Evolutionary conservation across 495 filamentous ascomycete genomes (phyloP), one percentile per base, ranked within the genome.

Genomic region (Cercophora sp.): DNA sequence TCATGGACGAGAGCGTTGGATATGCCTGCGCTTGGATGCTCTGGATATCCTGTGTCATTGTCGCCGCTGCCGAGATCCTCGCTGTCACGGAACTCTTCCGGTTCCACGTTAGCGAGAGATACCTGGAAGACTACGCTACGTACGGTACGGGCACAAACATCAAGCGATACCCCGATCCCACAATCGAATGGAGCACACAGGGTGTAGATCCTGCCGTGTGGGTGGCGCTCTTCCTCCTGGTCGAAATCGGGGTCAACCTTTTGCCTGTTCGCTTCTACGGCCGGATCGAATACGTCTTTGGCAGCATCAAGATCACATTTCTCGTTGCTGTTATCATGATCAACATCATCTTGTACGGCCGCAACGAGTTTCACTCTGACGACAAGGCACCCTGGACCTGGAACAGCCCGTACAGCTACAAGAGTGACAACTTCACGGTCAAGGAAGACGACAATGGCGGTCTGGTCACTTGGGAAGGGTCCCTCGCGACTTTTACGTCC

Each of bases 1-100:
- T 71, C 55, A 50, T 76, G 11, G 72, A 76, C 47, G 63, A 63
- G 45, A 66, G 67, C 13, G 57, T 73, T 3, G 72, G 72, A 5
- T 73, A 65, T 58, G 67, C 70, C 5, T 58, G 61, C 8, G 72
- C 67, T 2, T 81, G 72, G 72, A 71, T 72, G 48, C 65, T 73
- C 19, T 79, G 76, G 77, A 72, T 72, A 48, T 60, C 63, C 1
- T 74, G 59, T 49, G 56, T 61, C 16, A 59, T 67, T 1, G 55
- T 70, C 20, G 37, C 66, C 13, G 63, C 66, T 2, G 60, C 68
- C 1, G 71, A 74, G 51, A 37, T 72, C 4, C 49, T 67, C 6
- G 66, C 70, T 11, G 57, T 70, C 31, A 61, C 69, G 5, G 58
- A 71, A 20, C 57, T 71, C 19, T 71, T 70, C 59, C 61, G 59